Conservation (phyloP, 2,329 filamentous ascomycete genomes). For the Cordyceps farinosa region DNA sequence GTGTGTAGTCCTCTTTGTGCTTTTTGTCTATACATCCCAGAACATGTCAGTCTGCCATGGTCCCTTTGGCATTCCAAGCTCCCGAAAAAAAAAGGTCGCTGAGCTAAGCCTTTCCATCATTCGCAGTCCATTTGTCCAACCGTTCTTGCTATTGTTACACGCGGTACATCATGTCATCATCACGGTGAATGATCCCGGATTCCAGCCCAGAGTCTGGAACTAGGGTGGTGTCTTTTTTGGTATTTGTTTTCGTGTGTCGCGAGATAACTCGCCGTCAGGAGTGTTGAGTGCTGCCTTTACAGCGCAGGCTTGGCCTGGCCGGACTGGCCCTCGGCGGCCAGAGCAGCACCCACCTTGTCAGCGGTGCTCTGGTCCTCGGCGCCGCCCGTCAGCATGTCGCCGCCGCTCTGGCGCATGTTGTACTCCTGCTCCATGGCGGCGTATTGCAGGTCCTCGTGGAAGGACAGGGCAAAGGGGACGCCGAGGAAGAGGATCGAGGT, state of each 20-base stretch:
- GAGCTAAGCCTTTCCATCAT: neutral
- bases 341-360: slow-evolving; percentile 46
- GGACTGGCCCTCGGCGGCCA: slow-evolving; percentile 34
- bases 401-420: slow-evolving; percentile 88
- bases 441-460: slow-evolving; percentile 93
- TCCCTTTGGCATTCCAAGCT: neutral
- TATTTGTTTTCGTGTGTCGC: neutral
- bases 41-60: neutral
- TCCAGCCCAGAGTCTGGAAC: neutral
- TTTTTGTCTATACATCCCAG: slow-evolving; percentile 13
- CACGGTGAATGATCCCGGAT: slow-evolving; percentile 11
- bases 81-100: neutral
- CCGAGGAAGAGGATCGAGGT: slow-evolving; percentile 86
- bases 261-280: neutral
- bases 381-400: slow-evolving; percentile 60
- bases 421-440: slow-evolving; percentile 97
- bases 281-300: slow-evolving; percentile 31
- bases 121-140: neutral
- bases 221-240: neutral
- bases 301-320: slow-evolving; percentile 47
- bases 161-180: slow-evolving; percentile 13
- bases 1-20: neutral
- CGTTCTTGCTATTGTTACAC: slow-evolving; percentile 13
- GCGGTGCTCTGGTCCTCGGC: slow-evolving; percentile 43
- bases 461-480: slow-evolving; percentile 89